Evolutionary conservation across 345 rosid species (phyloP).

Genomic region (Viola odorata): DNA sequence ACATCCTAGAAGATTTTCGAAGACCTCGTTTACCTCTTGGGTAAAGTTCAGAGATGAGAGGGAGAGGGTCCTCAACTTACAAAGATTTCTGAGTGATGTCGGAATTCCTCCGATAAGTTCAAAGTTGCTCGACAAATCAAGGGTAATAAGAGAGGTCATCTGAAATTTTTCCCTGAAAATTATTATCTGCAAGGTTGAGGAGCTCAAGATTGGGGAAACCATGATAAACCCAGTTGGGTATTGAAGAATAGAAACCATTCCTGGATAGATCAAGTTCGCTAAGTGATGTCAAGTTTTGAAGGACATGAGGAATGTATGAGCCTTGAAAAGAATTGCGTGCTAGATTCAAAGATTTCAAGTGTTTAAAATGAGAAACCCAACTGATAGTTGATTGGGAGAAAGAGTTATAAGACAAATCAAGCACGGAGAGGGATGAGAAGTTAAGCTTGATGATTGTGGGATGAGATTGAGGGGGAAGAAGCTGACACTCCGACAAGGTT

Average conservation of each 20-base stretch:
- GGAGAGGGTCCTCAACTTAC: constrained; percentile 7
- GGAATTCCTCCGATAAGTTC: constrained; percentile 12
- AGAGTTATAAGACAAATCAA: neutral
- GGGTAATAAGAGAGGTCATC: constrained; percentile 2
- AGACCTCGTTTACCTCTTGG: constrained; percentile 1
- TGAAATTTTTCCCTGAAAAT: constrained; percentile 19
- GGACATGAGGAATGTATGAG: neutral
- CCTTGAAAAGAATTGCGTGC: neutral
- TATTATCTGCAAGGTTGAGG: neutral
- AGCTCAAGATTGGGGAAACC: constrained; percentile 10
- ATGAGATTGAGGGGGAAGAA: neutral
- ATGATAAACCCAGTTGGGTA: constrained; percentile 5
- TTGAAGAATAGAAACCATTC: neutral
- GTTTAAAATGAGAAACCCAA: neutral
- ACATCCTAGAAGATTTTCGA: no score
- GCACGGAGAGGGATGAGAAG: neutral
- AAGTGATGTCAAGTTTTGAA: constrained; percentile 11
- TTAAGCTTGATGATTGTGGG: neutral
- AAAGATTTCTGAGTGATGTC: constrained; percentile 11
- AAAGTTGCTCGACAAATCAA: neutral
- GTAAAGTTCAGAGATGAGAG: neutral
- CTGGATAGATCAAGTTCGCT: neutral
- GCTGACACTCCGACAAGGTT: neutral
- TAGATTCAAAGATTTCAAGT: neutral
- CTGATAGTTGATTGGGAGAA: neutral